Percentiles rank a stretch among this genome's conserved stretches.
These are phyloP conservation scores for Hyaloscypha bicolor DNA, from an alignment of 495 filamentous ascomycete genomes.

Conservation along the genomic window DNA sequence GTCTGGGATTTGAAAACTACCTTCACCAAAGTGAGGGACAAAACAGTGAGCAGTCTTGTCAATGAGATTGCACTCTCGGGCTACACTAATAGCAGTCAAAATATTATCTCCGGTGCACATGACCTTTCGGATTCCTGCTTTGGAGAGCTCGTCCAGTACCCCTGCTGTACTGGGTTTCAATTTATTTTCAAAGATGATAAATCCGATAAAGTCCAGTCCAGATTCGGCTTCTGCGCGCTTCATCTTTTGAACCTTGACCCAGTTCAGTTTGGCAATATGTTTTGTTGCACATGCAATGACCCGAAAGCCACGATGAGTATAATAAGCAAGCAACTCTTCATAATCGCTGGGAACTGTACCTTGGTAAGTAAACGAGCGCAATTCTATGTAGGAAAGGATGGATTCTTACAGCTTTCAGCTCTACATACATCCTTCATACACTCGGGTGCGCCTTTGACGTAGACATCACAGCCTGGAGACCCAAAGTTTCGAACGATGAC, in stretches of 20 bases:
- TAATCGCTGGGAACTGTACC: constrained; percentile 81
- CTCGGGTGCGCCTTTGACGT: constrained; percentile 96
- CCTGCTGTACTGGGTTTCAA: constrained; percentile 79
- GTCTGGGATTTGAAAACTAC: constrained; percentile 35
- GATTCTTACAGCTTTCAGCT: constrained; percentile 69
- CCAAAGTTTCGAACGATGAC: constrained; percentile 89
- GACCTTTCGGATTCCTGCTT: constrained; percentile 83
- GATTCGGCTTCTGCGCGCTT: constrained; percentile 81
- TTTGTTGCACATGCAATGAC: constrained; percentile 97
- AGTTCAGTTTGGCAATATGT: constrained; percentile 81
- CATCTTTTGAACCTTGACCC: constrained; percentile 95
- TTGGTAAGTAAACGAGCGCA: constrained; percentile 25
- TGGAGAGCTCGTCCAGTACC: constrained; percentile 79
- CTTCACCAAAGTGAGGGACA: constrained; percentile 83
- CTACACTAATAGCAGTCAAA: constrained; percentile 94
- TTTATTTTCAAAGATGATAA: constrained; percentile 99
- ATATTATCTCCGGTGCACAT: constrained; percentile 99
- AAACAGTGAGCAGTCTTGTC: constrained; percentile 83
- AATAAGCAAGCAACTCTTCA: constrained; percentile 81
- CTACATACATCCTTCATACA: constrained; percentile 92
- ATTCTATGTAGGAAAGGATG: background rate
- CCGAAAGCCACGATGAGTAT: constrained; percentile 93
- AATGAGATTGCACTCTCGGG: constrained; percentile 87
- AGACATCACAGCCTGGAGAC: constrained; percentile 75
- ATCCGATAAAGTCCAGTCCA: constrained; percentile 83